Conservation (phyloP, 352 stramenopile genomes). For the Aphanomyces stellatus region DNA sequence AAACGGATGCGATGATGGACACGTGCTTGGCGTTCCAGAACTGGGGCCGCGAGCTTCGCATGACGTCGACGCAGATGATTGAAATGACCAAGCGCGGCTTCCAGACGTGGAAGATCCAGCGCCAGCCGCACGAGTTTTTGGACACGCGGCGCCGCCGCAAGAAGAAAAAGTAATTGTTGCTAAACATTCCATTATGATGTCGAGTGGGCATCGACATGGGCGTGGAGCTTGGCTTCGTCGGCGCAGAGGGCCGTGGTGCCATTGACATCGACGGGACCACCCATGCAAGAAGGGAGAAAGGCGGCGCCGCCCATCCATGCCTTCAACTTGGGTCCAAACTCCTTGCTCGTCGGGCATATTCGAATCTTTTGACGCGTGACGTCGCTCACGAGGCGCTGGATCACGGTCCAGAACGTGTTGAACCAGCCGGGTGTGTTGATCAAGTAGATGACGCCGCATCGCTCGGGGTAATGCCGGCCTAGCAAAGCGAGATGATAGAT, state of each 20-base stretch:
- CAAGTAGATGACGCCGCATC: constrained; percentile 17
- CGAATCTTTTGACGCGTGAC: constrained; percentile 19
- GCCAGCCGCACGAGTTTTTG: neutral
- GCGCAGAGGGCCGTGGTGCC: neutral
- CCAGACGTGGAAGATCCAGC: neutral
- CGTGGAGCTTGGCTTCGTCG: constrained; percentile 14
- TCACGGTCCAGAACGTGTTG: constrained; percentile 14
- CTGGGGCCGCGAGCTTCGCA: neutral
- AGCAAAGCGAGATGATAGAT: neutral
- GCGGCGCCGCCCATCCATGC: constrained; percentile 8
- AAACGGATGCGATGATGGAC: constrained; percentile 6
- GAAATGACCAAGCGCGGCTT: neutral
- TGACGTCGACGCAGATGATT: constrained; percentile 10
- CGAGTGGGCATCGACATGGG: neutral
- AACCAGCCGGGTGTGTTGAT: constrained; percentile 19
- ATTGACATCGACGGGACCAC: neutral
- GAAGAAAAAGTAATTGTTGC: neutral
- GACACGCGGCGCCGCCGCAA: neutral
- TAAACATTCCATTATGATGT: no score
- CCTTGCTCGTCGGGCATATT: constrained; percentile 12
- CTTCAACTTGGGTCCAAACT: constrained; percentile 4
- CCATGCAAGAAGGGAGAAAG: neutral
- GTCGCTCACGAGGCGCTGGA: constrained; percentile 20
- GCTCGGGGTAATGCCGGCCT: constrained; percentile 20
- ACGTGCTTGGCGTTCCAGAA: constrained; percentile 14